A percentile compares a stretch with the other conserved stretches of the same genome.
phyloP scores from a whole-genome alignment of 2,329 filamentous ascomycete species.

The Diplodia corticola region DNA sequence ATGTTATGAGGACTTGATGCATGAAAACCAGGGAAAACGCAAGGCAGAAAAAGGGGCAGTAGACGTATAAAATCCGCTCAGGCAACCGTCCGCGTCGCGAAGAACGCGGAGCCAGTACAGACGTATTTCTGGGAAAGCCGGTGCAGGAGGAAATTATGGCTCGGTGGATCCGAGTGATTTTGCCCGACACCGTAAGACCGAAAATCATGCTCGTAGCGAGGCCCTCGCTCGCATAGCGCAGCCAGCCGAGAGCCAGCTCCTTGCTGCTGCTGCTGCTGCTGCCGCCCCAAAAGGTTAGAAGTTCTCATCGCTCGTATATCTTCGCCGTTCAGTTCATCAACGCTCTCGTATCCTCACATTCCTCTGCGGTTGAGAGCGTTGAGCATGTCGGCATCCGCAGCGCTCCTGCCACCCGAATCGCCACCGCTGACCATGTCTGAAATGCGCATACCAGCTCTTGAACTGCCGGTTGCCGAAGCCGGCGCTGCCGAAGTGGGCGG shows the following conservation, averaged over 20 bases:
- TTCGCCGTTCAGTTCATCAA: slow-evolving; percentile 20
- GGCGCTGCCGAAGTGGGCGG: slow-evolving; percentile 32
- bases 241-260: slow-evolving; percentile 22
- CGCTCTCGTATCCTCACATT: slow-evolving; percentile 23
- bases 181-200: slow-evolving; percentile 18
- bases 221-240: slow-evolving; percentile 17
- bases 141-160: slow-evolving; percentile 14
- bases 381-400: slow-evolving; percentile 47
- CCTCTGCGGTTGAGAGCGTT: slow-evolving; percentile 44
- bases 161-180: slow-evolving; percentile 14
- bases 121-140: not conserved
- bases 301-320: slow-evolving; percentile 19
- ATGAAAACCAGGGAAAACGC: slow-evolving; percentile 1
- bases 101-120: not conserved
- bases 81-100: not conserved
- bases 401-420: slow-evolving; percentile 37
- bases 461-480: slow-evolving; percentile 28
- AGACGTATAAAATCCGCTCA: slow-evolving; percentile 16
- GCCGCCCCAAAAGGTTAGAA: slow-evolving; percentile 9
- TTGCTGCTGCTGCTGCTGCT: slow-evolving; percentile 18
- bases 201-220: slow-evolving; percentile 22
- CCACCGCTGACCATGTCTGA: slow-evolving; percentile 41
- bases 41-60: not conserved
- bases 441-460: slow-evolving; percentile 42
- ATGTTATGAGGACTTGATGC: slow-evolving; percentile 20